phyloP scores from a whole-genome alignment of 441 rosid species.

The Breynia disticha region DNA sequence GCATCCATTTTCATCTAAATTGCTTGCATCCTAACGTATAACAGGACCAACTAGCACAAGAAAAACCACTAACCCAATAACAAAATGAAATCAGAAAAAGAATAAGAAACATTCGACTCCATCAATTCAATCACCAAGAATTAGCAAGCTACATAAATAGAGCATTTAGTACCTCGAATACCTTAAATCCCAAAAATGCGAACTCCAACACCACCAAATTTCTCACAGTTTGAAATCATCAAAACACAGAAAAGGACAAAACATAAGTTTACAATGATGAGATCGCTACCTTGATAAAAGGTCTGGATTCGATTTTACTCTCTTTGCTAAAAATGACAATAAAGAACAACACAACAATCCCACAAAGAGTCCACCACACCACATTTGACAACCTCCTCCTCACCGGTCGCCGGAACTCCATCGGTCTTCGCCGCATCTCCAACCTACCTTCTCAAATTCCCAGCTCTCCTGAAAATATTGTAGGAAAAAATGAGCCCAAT shows the following conservation, averaged over 20 bases:
- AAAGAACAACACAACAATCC: conserved; percentile 48
- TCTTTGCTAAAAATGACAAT: conserved; percentile 54
- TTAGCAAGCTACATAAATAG: too few species aligned
- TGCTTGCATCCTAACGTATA: too few species aligned
- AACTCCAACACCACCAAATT: too few species aligned
- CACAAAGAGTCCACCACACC: conserved; percentile 67
- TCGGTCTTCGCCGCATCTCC: conserved; percentile 70
- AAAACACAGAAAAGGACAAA: too few species aligned
- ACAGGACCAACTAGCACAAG: background rate
- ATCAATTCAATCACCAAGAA: too few species aligned
- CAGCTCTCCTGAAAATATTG: too few species aligned
- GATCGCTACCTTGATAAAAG: conserved; percentile 41
- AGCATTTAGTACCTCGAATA: too few species aligned
- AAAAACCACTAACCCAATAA: conserved; percentile 5
- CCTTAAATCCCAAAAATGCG: too few species aligned
- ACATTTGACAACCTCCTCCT: conserved; percentile 62
- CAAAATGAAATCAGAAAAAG: background rate
- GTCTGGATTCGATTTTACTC: conserved; percentile 55
- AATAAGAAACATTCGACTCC: background rate
- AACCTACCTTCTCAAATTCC: background rate
- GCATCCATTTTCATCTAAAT: too few species aligned
- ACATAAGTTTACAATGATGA: background rate
- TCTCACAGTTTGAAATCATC: too few species aligned
- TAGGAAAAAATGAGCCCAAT: too few species aligned
- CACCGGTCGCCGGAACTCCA: conserved; percentile 57